A percentile compares a stretch with the other conserved stretches of the same genome.
Evolutionary conservation across 768 basidiomycete genomes (phyloP).

Genomic region (Tricholomella constricta): DNA sequence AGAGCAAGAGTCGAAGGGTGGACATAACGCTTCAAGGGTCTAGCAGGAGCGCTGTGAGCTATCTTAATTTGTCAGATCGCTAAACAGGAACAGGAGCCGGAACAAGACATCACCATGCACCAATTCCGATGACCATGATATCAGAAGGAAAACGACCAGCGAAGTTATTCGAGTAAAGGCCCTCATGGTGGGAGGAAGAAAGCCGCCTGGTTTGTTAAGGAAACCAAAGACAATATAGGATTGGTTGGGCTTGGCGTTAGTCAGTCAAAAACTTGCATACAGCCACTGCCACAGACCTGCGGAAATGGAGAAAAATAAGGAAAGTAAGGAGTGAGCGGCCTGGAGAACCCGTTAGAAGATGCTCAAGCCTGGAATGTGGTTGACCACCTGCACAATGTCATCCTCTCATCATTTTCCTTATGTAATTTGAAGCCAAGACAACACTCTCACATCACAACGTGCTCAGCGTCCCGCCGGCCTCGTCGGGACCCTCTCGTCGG

Average conservation of each 20-base stretch:
- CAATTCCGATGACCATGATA: slow-evolving; percentile 31
- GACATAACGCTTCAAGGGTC: slow-evolving; percentile 50
- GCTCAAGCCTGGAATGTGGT: neutral
- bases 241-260: slow-evolving; percentile 24
- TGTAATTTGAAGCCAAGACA: neutral
- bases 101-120: slow-evolving; percentile 30
- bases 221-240: slow-evolving; percentile 12
- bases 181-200: slow-evolving; percentile 35
- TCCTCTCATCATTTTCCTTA: neutral
- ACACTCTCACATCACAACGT: too few species aligned
- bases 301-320: slow-evolving; percentile 7
- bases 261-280: slow-evolving; percentile 12
- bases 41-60: slow-evolving; percentile 51
- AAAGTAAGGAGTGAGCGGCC: slow-evolving; percentile 1
- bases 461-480: too few species aligned
- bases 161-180: slow-evolving; percentile 32
- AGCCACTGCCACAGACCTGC: slow-evolving; percentile 15
- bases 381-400: neutral
- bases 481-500: too few species aligned
- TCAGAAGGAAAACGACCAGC: slow-evolving; percentile 48
- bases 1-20: slow-evolving; percentile 54
- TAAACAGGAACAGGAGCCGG: neutral
- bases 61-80: slow-evolving; percentile 9
- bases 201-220: slow-evolving; percentile 28
- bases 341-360: neutral